Conservation (phyloP, 768 basidiomycete species). For the Lactarius sp. region DNA sequence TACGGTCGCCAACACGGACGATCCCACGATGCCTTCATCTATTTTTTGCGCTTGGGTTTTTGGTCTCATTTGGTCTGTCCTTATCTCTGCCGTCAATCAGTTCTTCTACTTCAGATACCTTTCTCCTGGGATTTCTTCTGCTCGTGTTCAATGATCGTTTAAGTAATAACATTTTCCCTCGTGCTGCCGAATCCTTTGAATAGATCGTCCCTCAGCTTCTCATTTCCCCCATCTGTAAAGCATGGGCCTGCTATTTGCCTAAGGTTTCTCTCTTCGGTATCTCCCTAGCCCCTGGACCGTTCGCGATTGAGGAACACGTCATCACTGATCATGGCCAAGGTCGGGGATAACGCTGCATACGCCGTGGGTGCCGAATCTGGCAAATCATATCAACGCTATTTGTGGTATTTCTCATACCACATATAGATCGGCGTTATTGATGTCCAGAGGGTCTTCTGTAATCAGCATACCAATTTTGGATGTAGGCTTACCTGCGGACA, state of each 20-base stretch:
- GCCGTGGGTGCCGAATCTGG: slow-evolving; percentile 26
- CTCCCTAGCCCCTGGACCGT: slow-evolving; percentile 60
- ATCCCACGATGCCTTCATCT: slow-evolving; percentile 37
- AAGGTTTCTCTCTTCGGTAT: slow-evolving; percentile 49
- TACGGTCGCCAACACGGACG: slow-evolving; percentile 46
- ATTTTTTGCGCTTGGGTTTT: slow-evolving; percentile 38
- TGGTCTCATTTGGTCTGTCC: slow-evolving; percentile 44
- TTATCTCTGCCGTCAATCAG: slow-evolving; percentile 72
- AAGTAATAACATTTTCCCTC: not conserved
- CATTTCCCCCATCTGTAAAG: slow-evolving; percentile 58
- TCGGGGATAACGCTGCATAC: slow-evolving; percentile 34
- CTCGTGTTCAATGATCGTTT: not conserved
- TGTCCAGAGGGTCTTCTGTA: slow-evolving; percentile 44
- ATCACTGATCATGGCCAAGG: slow-evolving; percentile 41
- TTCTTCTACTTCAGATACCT: slow-evolving; percentile 75
- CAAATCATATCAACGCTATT: not conserved
- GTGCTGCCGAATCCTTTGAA: not conserved
- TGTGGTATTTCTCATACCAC: not conserved
- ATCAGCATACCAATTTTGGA: slow-evolving; percentile 35
- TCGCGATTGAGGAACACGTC: slow-evolving; percentile 72
- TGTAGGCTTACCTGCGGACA: slow-evolving; percentile 23
- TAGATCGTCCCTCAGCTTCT: slow-evolving; percentile 63
- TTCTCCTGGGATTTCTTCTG: slow-evolving; percentile 28
- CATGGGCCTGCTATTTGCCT: slow-evolving; percentile 53
- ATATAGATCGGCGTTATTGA: slow-evolving; percentile 40